Conservation (phyloP, 805 yeast species). For the Debaryomyces hansenii region DNA sequence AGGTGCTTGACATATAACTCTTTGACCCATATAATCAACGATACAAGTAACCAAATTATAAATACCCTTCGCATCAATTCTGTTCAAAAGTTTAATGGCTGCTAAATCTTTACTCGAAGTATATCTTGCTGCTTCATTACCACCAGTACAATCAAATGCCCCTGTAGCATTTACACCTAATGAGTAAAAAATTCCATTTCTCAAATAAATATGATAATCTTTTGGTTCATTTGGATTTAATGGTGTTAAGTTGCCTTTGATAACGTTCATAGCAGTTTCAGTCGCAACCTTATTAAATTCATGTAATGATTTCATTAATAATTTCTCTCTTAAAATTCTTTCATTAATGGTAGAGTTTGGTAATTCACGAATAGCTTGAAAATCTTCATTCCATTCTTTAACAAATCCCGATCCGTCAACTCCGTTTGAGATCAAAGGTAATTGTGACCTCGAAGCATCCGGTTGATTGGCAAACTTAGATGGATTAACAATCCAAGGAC, state of each 20-base stretch:
- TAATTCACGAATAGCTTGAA: conserved; percentile 77
- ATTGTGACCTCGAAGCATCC: conserved; percentile 64
- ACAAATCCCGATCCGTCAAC: conserved; percentile 56
- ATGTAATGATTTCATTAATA: conserved; percentile 65
- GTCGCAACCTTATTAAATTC: conserved; percentile 79
- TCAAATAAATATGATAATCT: conserved; percentile 64
- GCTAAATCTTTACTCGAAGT: conserved; percentile 76
- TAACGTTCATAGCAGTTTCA: conserved; percentile 74
- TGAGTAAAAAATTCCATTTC: conserved; percentile 86
- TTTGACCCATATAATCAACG: conserved; percentile 85
- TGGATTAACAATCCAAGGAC: conserved; percentile 74
- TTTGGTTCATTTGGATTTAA: conserved; percentile 76
- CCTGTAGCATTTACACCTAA: conserved; percentile 67
- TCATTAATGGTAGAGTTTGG: conserved; percentile 59
- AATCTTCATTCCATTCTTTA: conserved; percentile 90
- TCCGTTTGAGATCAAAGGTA: conserved; percentile 52
- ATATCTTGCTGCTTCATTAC: conserved; percentile 82
- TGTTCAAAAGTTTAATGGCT: conserved; percentile 67
- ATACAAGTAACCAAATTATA: conserved; percentile 78
- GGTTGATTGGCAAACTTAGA: conserved; percentile 30
- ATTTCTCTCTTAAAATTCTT: conserved; percentile 71
- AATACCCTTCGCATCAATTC: conserved; percentile 61
- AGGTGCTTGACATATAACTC: conserved; percentile 90
- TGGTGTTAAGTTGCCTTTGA: conserved; percentile 71
- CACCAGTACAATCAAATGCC: conserved; percentile 65